Conservation (phyloP, 108 stramenopile genomes). For the Epithemia pelagica region DNA sequence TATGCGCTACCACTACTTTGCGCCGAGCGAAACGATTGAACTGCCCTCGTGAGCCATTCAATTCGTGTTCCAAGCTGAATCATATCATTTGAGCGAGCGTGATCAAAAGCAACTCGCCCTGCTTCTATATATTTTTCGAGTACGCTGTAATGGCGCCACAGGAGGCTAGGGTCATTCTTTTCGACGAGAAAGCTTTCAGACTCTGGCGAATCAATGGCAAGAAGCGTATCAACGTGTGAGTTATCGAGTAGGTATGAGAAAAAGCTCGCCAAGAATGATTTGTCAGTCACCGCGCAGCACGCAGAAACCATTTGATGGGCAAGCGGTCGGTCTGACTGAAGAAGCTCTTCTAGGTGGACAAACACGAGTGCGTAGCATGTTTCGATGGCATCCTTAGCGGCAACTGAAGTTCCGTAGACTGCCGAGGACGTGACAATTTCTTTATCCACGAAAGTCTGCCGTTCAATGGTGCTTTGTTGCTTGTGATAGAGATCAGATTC, state of each 20-base stretch:
- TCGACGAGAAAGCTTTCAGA: constrained; percentile 63
- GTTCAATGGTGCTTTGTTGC: constrained; percentile 11
- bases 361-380: constrained; percentile 76
- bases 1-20: constrained; percentile 8
- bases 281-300: constrained; percentile 44
- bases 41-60: constrained; percentile 56
- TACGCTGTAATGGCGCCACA: constrained; percentile 65
- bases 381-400: constrained; percentile 53
- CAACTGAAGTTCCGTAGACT: constrained; percentile 46
- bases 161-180: constrained; percentile 38
- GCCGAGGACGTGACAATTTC: constrained; percentile 15
- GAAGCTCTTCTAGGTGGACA: constrained; percentile 48
- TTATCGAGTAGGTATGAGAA: constrained; percentile 54
- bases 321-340: constrained; percentile 33
- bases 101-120: constrained; percentile 48
- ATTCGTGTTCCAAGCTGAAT: constrained; percentile 52
- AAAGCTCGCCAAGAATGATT: constrained; percentile 51
- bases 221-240: constrained; percentile 51
- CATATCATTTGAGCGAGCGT: constrained; percentile 26
- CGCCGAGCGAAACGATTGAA: constrained; percentile 47
- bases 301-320: constrained; percentile 51
- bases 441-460: neutral
- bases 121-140: constrained; percentile 58
- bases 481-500: constrained; percentile 74
- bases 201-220: constrained; percentile 56